These are phyloP conservation scores for Torulaspora maleeae DNA, from an alignment of 805 yeast species.

Conservation along the genomic window DNA sequence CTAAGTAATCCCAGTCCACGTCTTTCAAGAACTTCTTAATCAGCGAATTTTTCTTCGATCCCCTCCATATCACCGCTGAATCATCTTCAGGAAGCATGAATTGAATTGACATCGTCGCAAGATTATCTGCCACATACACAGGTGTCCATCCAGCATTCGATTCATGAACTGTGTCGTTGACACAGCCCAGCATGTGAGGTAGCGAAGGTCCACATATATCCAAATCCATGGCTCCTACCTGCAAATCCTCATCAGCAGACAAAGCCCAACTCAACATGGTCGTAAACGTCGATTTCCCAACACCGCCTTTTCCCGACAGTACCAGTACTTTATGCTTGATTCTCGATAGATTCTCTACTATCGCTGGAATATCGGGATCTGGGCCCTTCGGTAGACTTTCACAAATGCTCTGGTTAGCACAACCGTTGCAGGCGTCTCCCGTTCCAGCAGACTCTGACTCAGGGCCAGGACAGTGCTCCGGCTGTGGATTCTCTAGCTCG, in stretches of 20 bases:
- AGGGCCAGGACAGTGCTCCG: conserved; percentile 98
- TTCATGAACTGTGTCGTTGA: conserved; percentile 78
- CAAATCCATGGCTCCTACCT: conserved; percentile 94
- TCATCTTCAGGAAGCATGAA: conserved; percentile 92
- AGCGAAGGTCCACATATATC: conserved; percentile 98
- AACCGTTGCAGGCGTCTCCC: conserved; percentile 89
- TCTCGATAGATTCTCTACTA: conserved; percentile 59
- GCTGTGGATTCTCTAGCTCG: conserved; percentile 62
- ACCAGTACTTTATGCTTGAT: conserved; percentile 77
- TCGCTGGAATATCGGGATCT: conserved; percentile 83
- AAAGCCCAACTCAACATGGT: conserved; percentile 96
- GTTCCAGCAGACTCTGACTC: conserved; percentile 91
- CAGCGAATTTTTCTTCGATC: conserved; percentile 88
- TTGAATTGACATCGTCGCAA: conserved; percentile 93
- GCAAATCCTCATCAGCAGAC: conserved; percentile 73
- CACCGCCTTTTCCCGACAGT: conserved; percentile 90
- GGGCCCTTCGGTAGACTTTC: conserved; percentile 88
- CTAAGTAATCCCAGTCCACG: conserved; percentile 82
- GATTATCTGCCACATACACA: conserved; percentile 88
- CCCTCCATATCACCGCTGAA: conserved; percentile 95
- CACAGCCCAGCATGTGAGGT: conserved; percentile 91
- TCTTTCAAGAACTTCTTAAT: conserved; percentile 92
- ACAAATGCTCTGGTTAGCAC: conserved; percentile 91
- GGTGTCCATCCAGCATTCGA: conserved; percentile 96
- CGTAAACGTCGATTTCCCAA: conserved; percentile 94